Percentiles rank a stretch among this genome's conserved stretches.
phyloP scores from a whole-genome alignment of 495 filamentous ascomycete species.

The Hyaloscypha hepaticicola region DNA sequence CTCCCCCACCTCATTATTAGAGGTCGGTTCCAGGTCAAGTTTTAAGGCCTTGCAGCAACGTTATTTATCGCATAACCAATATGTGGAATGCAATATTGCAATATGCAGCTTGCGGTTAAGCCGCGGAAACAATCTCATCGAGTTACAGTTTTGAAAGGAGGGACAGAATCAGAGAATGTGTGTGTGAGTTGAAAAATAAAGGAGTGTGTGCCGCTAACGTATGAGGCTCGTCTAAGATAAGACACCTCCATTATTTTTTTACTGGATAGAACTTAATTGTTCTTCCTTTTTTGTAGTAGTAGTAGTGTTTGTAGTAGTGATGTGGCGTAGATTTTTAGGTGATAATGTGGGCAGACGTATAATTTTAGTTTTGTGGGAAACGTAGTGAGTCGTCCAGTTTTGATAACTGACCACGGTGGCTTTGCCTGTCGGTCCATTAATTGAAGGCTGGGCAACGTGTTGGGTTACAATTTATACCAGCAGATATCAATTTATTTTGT shows the following conservation, averaged over 20 bases:
- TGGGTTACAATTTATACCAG: neutral
- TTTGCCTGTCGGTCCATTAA: neutral
- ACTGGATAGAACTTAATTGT: neutral
- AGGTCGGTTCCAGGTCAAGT: neutral
- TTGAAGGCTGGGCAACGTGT: neutral
- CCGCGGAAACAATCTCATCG: neutral
- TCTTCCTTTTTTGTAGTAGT: neutral
- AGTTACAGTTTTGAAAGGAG: neutral
- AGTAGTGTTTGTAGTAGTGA: neutral
- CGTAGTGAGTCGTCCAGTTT: neutral
- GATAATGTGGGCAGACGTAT: neutral
- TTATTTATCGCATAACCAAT: neutral
- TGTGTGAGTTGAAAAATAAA: neutral
- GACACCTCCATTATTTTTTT: too few relatives aligned
- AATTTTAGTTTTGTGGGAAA: neutral
- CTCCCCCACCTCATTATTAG: neutral
- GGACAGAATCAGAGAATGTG: neutral
- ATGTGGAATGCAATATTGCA: neutral
- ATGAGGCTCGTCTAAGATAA: neutral
- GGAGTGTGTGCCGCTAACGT: neutral
- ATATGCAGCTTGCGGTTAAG: neutral
- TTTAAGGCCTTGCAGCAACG: neutral
- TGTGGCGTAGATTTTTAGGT: neutral
- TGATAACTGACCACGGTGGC: neutral
- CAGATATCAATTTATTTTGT: neutral